These are phyloP conservation scores for Phytophthora macrochlamydospora DNA, from an alignment of 352 stramenopile genomes.

Conservation along the genomic window DNA sequence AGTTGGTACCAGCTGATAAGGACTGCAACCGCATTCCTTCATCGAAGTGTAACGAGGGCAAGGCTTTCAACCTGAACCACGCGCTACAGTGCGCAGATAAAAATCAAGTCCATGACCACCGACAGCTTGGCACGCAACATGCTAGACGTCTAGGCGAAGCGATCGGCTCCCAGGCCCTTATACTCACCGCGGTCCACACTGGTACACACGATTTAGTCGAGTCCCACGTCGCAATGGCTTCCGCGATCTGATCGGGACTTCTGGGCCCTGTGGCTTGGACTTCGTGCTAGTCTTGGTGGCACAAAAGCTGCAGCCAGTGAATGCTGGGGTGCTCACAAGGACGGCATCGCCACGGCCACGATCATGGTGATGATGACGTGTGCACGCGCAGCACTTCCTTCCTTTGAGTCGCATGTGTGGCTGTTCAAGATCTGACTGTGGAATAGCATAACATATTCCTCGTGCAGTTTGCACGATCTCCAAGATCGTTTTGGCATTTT, in stretches of 20 bases:
- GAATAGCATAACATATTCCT: no score
- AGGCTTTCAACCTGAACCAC: background rate
- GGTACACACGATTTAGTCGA: constrained; percentile 99
- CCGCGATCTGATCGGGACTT: constrained; percentile 96
- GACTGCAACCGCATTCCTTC: background rate
- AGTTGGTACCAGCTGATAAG: background rate
- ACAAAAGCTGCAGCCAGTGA: constrained; percentile 97
- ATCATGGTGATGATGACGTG: no score
- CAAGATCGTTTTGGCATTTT: no score
- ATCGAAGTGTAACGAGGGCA: background rate
- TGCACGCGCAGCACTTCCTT: no score
- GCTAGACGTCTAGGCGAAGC: constrained; percentile 96
- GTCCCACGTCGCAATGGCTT: constrained; percentile 96
- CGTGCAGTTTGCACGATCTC: no score
- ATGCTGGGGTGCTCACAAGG: no score
- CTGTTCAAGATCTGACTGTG: no score
- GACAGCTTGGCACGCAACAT: constrained; percentile 84
- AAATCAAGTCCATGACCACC: constrained; percentile 97
- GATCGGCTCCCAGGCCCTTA: constrained; percentile 92
- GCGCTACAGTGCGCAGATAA: constrained; percentile 81
- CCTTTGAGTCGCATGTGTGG: no score
- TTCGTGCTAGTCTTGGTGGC: constrained; percentile 97
- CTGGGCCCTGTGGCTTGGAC: constrained; percentile 94
- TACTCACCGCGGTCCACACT: constrained; percentile 99
- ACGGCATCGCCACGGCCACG: no score